phyloP scores from a whole-genome alignment of 805 yeast genomes.

The Wickerhamomyces mucosus region DNA sequence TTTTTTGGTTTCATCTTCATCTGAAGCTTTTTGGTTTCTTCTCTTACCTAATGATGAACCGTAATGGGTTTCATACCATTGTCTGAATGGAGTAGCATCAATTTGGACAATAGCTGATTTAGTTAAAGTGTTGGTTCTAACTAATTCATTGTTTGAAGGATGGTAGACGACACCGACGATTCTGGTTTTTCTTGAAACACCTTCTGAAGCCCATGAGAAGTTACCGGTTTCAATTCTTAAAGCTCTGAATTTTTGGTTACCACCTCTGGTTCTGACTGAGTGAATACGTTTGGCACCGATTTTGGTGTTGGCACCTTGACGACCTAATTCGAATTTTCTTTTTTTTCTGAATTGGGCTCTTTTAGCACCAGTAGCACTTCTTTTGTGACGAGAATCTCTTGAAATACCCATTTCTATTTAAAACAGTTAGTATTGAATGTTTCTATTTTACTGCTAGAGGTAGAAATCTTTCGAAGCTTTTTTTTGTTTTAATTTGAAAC shows the following conservation, averaged over 20 bases:
- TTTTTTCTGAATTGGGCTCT: conserved; percentile 99
- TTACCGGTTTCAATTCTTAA: conserved; percentile 98
- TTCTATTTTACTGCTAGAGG: background rate
- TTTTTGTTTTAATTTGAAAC: conserved; percentile 1
- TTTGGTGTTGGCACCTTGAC: conserved; percentile 99
- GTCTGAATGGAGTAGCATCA: conserved; percentile 99
- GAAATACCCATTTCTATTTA: conserved; percentile 84
- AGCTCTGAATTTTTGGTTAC: conserved; percentile 99
- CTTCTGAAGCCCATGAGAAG: conserved; percentile 99
- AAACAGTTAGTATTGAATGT: conserved; percentile 8
- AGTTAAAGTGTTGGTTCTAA: conserved; percentile 99
- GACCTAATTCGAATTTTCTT: conserved; percentile 99
- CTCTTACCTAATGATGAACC: conserved; percentile 90
- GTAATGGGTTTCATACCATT: conserved; percentile 98
- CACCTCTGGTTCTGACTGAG: conserved; percentile 99
- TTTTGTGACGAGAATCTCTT: conserved; percentile 99
- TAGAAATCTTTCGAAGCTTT: background rate
- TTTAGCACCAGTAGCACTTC: conserved; percentile 99
- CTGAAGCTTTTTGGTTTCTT: conserved; percentile 32
- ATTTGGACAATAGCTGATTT: conserved; percentile 98
- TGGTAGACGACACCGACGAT: conserved; percentile 96
- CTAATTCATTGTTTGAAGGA: conserved; percentile 99
- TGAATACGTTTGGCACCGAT: conserved; percentile 98
- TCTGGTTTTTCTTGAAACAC: conserved; percentile 98
- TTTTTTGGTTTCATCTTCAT: conserved; percentile 52